phyloP scores from a whole-genome alignment of 148 eudicot species.

The Chenopodium suecicum region DNA sequence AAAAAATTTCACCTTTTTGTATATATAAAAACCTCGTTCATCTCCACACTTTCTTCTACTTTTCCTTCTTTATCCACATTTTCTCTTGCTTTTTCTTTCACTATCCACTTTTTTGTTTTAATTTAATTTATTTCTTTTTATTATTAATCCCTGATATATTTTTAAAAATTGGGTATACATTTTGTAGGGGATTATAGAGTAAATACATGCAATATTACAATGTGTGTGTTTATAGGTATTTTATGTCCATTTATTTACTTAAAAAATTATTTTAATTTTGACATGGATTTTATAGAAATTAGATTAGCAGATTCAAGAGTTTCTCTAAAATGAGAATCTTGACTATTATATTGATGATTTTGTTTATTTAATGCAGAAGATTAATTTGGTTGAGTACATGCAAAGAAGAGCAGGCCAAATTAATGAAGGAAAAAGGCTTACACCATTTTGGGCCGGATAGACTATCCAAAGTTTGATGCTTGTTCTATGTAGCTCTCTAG shows the following conservation, averaged over 20 bases:
- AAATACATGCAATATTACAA: not conserved
- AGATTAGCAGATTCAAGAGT: not conserved
- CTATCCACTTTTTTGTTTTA: not conserved
- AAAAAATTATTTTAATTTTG: no score
- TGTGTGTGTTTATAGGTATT: not conserved
- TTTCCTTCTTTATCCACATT: not conserved
- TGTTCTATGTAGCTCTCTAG: not conserved
- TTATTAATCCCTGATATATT: no score
- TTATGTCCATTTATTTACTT: not conserved
- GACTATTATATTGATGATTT: not conserved
- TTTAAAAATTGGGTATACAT: no score
- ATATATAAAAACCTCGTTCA: not conserved
- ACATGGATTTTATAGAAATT: no score
- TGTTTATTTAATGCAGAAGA: constrained; percentile 7
- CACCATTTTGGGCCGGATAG: not conserved
- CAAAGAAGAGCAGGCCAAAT: not conserved
- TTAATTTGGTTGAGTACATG: not conserved
- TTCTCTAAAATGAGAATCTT: not conserved
- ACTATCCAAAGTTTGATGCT: not conserved
- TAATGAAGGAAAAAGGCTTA: constrained; percentile 15
- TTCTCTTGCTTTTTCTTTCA: not conserved
- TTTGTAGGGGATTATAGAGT: not conserved
- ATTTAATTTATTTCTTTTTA: no score
- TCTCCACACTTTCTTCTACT: no score
- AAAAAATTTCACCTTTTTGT: not conserved